Percentiles rank a stretch among this genome's conserved stretches.
Evolutionary conservation across 2,329 filamentous ascomycete species (phyloP).

Genomic region (Fusarium redolens): DNA sequence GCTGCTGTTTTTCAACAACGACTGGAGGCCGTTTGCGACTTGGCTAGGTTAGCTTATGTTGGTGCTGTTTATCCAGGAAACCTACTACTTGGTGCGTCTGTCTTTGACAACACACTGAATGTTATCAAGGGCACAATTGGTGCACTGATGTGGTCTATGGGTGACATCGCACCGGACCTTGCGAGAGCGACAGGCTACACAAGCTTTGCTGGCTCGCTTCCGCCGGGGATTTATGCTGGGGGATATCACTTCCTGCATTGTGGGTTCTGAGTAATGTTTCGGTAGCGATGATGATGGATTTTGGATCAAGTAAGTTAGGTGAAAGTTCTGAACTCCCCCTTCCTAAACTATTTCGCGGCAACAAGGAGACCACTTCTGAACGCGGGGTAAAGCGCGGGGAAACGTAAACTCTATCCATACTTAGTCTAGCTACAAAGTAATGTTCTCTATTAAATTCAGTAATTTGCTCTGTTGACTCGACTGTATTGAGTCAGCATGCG

Average conservation of each 20-base stretch:
- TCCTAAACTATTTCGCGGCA: background rate
- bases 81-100: slow-evolving; percentile 24
- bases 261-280: rapidly evolving
- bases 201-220: slow-evolving; percentile 24
- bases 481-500: background rate
- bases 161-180: slow-evolving; percentile 31
- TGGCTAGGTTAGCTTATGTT: background rate
- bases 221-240: background rate
- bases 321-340: background rate
- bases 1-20: background rate
- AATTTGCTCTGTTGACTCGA: background rate
- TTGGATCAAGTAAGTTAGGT: background rate
- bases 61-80: rapidly evolving
- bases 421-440: background rate
- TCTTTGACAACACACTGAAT: slow-evolving; percentile 19
- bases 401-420: background rate
- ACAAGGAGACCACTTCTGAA: background rate
- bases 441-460: background rate
- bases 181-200: slow-evolving; percentile 14
- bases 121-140: slow-evolving; percentile 26
- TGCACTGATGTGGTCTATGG: slow-evolving; percentile 16
- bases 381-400: slow-evolving; percentile 2
- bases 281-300: background rate
- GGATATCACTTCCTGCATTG: background rate
- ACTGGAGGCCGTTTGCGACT: background rate